Base-by-base conservation (phyloP, 306 rosid genomes). In the Cucurbita moschata region DNA sequence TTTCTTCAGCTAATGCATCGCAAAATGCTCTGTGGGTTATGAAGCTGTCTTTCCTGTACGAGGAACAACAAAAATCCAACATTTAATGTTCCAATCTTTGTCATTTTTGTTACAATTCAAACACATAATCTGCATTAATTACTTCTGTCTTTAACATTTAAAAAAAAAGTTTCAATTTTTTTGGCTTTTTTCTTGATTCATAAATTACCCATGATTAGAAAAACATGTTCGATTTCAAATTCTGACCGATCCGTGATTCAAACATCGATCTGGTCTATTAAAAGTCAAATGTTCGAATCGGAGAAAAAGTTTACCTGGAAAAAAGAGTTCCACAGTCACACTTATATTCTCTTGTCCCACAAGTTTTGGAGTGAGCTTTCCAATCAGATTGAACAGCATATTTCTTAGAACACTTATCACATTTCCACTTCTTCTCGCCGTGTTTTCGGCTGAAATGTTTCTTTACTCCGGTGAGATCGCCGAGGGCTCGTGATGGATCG, bases 381-480 rank as follows among this genome's bases (percentile, higher is more conserved):
- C 98, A 93, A 75, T 93, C 97, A 1, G 97, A 93, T 64, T 90
- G 98, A 52, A 93, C 97, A 0, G 98, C 98, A 63, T 93, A 93
- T 77, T 90, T 93, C 88, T 93, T 93, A 0, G 98, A 89, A 79
- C 98, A 93, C 79, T 90, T 93, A 0, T 90, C 97, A 60, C 98
- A 93, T 87, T 90, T 93, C 98, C 98, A 93, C 83, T 93, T 93
- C 82, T 93, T 93, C 86, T 93, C 98, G 4, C 98, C 98, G 38
- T 93, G 98, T 69, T 90, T 93, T 43, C 97, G 55, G 79, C 98
- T 90, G 63, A 87, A 93, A 78, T 93, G 98, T 79, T 90, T 93
- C 85, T 93, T 93, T 51, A 93, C 87, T 5, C 98, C 98, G 2
- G 98, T 93, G 83, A 93, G 96, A 51, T 93, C 98, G 0, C 98